These are phyloP conservation scores for Blastobotrys proliferans DNA, from an alignment of 1,139 yeast species.

Conservation along the genomic window DNA sequence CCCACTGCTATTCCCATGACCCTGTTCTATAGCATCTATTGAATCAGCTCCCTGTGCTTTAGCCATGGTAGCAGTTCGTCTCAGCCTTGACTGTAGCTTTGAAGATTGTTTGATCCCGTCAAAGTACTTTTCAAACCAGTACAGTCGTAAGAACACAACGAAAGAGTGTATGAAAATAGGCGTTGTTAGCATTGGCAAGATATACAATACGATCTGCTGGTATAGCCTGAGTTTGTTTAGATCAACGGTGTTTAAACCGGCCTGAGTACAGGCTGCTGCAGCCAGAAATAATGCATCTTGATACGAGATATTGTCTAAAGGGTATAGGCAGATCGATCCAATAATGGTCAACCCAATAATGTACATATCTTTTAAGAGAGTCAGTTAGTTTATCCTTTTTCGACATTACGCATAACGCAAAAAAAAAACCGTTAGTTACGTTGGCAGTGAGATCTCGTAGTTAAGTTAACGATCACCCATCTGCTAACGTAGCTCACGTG, in stretches of 20 bases:
- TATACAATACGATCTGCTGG: slow-evolving; percentile 57
- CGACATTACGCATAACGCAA: too few species aligned
- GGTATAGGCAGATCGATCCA: slow-evolving; percentile 71
- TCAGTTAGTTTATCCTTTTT: too few species aligned
- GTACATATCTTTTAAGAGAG: slow-evolving; percentile 31
- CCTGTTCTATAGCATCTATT: too few species aligned
- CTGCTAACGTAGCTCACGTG: neutral
- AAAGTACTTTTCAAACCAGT: slow-evolving; percentile 86
- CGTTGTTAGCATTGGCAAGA: slow-evolving; percentile 60
- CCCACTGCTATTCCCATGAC: neutral
- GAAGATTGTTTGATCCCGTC: slow-evolving; percentile 75
- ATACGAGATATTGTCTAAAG: slow-evolving; percentile 58
- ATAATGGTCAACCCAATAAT: slow-evolving; percentile 39
- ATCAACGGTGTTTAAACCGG: slow-evolving; percentile 82
- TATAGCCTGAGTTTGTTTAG: slow-evolving; percentile 57
- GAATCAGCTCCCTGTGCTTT: slow-evolving; percentile 30
- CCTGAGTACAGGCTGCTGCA: slow-evolving; percentile 79
- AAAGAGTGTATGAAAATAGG: slow-evolving; percentile 88
- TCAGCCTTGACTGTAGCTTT: slow-evolving; percentile 69
- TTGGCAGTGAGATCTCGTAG: neutral
- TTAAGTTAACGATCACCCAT: too few species aligned
- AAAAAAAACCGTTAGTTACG: too few species aligned
- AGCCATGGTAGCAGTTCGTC: slow-evolving; percentile 72
- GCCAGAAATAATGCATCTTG: slow-evolving; percentile 78
- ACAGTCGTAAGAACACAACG: slow-evolving; percentile 72